Conservation (phyloP, 805 yeast species). For the Hagleromyces aurorensis region DNA sequence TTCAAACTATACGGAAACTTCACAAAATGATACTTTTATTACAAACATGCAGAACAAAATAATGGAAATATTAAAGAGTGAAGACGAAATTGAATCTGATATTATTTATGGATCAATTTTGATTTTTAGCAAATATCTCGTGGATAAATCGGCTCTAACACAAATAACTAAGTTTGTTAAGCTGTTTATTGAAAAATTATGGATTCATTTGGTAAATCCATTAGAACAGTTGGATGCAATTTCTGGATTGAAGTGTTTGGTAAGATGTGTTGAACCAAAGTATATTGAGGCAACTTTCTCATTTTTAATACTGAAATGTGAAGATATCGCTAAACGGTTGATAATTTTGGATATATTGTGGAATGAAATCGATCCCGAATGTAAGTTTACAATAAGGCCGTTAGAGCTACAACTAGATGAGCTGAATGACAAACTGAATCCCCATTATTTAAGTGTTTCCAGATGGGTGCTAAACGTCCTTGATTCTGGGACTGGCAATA, state of each 20-base stretch:
- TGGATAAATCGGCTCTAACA: slow-evolving; percentile 20
- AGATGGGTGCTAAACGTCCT: slow-evolving; percentile 43
- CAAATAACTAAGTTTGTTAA: slow-evolving; percentile 20
- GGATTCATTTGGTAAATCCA: slow-evolving; percentile 45
- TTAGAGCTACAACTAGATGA: slow-evolving; percentile 63
- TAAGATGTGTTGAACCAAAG: slow-evolving; percentile 41
- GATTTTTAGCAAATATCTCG: slow-evolving; percentile 27
- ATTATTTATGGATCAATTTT: slow-evolving; percentile 26
- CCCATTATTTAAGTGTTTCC: slow-evolving; percentile 36
- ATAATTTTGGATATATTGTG: slow-evolving; percentile 60
- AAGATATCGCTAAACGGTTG: slow-evolving; percentile 36
- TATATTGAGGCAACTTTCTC: slow-evolving; percentile 70
- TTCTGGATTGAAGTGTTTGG: slow-evolving; percentile 53
- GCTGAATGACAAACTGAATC: slow-evolving; percentile 37
- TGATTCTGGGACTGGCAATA: slow-evolving; percentile 47
- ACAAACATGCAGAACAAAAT: too few species aligned
- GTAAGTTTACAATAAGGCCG: slow-evolving; percentile 45
- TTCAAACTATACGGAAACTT: too few species aligned
- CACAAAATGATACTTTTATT: too few species aligned
- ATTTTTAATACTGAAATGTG: slow-evolving; percentile 39
- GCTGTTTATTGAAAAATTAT: slow-evolving; percentile 37
- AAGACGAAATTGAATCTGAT: too few species aligned
- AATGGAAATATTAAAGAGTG: slow-evolving; percentile 4
- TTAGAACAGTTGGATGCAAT: slow-evolving; percentile 64
- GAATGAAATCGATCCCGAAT: slow-evolving; percentile 50